Percentiles rank a stretch among this genome's conserved stretches.
Conservation (phyloP, 768 basidiomycete genomes). For the Russula sp. region DNA sequence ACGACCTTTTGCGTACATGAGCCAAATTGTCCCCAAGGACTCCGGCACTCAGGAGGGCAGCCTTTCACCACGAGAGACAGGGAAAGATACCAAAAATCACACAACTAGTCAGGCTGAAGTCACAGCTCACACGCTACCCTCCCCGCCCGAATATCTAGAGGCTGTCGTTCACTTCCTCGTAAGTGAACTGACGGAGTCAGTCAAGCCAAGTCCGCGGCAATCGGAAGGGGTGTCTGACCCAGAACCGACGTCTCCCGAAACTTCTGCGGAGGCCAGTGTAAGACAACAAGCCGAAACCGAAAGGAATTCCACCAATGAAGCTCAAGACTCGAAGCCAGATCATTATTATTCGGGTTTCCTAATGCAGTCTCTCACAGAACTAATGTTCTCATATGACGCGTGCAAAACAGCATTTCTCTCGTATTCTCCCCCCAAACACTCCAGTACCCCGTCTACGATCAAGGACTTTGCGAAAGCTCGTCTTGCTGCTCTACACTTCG, state of each 20-base stretch:
- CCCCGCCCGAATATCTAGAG: slow-evolving; percentile 46
- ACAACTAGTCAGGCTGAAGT: slow-evolving; percentile 22
- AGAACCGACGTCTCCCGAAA: slow-evolving; percentile 6
- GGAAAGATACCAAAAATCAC: slow-evolving; percentile 25
- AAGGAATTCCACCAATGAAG: neutral
- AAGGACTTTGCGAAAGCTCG: slow-evolving; percentile 63
- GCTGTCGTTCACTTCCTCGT: slow-evolving; percentile 64
- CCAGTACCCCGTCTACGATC: slow-evolving; percentile 51
- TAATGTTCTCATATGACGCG: slow-evolving; percentile 86
- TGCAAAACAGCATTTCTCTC: slow-evolving; percentile 88
- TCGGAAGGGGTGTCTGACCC: slow-evolving; percentile 5
- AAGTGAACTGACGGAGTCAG: slow-evolving; percentile 58
- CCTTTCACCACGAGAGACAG: slow-evolving; percentile 7
- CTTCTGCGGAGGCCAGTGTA: neutral
- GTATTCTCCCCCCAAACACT: slow-evolving; percentile 59
- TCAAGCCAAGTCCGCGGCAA: slow-evolving; percentile 32
- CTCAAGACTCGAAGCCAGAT: slow-evolving; percentile 23
- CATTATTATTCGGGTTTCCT: slow-evolving; percentile 69
- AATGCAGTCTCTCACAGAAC: slow-evolving; percentile 88
- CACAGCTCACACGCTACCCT: slow-evolving; percentile 23
- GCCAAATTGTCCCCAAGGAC: slow-evolving; percentile 30
- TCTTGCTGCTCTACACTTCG: slow-evolving; percentile 65
- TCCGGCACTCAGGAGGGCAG: slow-evolving; percentile 3
- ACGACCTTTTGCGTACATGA: slow-evolving; percentile 43
- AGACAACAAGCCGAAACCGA: neutral